Conservation (phyloP, 2,329 filamentous ascomycete species). For the Neopestalotiopsis sp. region DNA sequence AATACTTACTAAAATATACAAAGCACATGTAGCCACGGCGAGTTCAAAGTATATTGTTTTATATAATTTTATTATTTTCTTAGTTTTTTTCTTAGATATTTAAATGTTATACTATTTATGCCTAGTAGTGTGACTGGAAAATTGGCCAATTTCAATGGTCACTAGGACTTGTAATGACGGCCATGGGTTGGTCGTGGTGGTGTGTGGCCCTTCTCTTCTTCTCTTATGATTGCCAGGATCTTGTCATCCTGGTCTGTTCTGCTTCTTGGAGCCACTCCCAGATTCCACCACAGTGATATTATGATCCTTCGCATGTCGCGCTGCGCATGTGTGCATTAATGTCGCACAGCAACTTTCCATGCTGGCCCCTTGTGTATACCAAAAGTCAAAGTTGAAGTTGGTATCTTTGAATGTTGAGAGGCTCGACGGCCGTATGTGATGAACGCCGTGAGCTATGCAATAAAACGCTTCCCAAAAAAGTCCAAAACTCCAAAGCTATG, state of each 20-base stretch:
- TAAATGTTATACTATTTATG: neutral
- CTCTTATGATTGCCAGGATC: neutral
- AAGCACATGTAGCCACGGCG: neutral
- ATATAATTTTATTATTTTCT: neutral
- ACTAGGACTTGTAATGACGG: neutral
- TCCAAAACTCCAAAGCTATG: neutral
- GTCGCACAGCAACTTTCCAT: neutral
- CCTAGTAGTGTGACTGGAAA: neutral
- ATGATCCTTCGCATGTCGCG: neutral
- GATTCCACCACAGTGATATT: neutral
- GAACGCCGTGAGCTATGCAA: neutral
- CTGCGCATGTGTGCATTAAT: neutral
- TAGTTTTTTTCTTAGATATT: neutral
- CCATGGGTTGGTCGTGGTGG: neutral
- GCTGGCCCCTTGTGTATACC: neutral
- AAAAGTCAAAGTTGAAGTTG: neutral
- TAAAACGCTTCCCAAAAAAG: neutral
- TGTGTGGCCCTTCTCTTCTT: neutral
- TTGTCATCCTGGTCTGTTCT: neutral
- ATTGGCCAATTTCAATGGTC: neutral
- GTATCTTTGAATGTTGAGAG: neutral
- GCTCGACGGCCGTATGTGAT: neutral
- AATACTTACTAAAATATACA: neutral
- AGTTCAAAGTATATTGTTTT: neutral
- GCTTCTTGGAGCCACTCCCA: neutral